Evolutionary conservation across 2,329 filamentous ascomycete species (phyloP).

Genomic region (Coniochaeta pulveracea): DNA sequence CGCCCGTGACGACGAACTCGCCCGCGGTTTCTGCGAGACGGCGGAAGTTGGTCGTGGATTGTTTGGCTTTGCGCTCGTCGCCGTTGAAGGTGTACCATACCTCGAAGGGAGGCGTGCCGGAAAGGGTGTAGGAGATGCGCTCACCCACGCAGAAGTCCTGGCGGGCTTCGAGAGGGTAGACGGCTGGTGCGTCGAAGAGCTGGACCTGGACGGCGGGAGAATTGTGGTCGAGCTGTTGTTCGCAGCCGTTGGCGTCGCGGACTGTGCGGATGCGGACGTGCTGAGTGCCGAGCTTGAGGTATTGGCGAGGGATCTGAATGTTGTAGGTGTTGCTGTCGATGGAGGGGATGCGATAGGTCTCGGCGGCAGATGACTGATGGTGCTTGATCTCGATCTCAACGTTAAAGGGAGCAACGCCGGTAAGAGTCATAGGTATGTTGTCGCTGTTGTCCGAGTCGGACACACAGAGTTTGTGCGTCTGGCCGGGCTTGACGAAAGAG

Average conservation of each 20-base stretch:
- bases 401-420: conserved; percentile 76
- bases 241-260: conserved; percentile 77
- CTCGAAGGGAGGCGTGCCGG: conserved; percentile 84
- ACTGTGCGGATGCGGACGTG: conserved; percentile 83
- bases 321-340: conserved; percentile 66
- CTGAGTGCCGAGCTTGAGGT: conserved; percentile 81
- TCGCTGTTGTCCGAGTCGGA: conserved; percentile 75
- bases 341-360: conserved; percentile 70
- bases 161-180: conserved; percentile 75
- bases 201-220: conserved; percentile 77
- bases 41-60: conserved; percentile 72
- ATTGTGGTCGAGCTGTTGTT: conserved; percentile 60
- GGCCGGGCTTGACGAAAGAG: conserved; percentile 72
- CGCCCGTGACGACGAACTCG: conserved; percentile 73
- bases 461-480: conserved; percentile 92
- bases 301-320: conserved; percentile 73
- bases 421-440: conserved; percentile 74
- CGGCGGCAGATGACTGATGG: conserved; percentile 66
- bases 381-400: conserved; percentile 92
- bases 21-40: conserved; percentile 89
- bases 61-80: conserved; percentile 65
- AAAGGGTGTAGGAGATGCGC: conserved; percentile 81
- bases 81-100: conserved; percentile 86
- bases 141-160: conserved; percentile 93
- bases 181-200: conserved; percentile 85